Evolutionary conservation across 495 filamentous ascomycete genomes (phyloP), one percentile per base, ranked within the genome.

Genomic region (Trichoderma orchidacearum): DNA sequence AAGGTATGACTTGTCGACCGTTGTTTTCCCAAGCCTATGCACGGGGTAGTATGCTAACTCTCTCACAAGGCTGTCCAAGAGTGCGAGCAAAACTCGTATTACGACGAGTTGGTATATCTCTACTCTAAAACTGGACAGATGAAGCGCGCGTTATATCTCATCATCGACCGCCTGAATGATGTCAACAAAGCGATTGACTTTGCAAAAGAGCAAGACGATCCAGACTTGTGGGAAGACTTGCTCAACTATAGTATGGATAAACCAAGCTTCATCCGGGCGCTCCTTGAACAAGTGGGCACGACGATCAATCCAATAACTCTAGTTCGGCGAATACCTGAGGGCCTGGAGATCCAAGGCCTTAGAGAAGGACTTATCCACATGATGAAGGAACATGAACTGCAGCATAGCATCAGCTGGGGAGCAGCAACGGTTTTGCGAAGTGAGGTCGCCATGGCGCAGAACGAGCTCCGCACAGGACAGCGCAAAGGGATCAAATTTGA

Each of bases 241-340:
- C 82, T 98, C 21, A 81, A 90, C 58, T 96, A 96, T 72, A 86
- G 82, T 23, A 97, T 98, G 94, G 89, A 95, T 68, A 95, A 95
- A 61, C 93, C 93, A 0, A 79, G 79, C 13, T 98, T 98, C 72
- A 96, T 98, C 56, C 84, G 89, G 17, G 94, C 87, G 2, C 73
- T 98, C 7, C 80, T 98, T 2, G 89, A 96, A 60, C 89, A 96
- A 68, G 91, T 94, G 5, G 93, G 94, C 12, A 96, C 90, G 3
- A 80, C 88, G 3, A 91, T 97, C 53, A 83, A 96, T 61, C 92
- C 92, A 0, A 86, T 96, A 58, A 86, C 84, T 8, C 79, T 98
- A 6, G 90, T 98, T 6, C 79, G 87, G 11, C 83, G 90, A 0
- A 97, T 98, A 50, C 93, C 93, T 0, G 87, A 89, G 63, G 90